phyloP scores from a whole-genome alignment of 129 eudicot species.

The Flaveria ramosissima region DNA sequence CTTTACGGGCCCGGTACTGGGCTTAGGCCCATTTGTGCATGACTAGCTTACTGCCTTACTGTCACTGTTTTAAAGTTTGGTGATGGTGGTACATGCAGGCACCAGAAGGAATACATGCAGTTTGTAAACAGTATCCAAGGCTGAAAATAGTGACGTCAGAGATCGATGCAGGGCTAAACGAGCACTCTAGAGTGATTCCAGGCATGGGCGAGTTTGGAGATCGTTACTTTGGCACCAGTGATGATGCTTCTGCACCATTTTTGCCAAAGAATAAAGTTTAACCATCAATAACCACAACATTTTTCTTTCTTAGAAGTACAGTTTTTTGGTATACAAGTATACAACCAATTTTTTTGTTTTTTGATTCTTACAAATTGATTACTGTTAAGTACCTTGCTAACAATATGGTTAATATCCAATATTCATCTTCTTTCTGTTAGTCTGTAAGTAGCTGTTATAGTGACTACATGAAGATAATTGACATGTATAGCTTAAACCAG shows the following conservation, averaged over 20 bases:
- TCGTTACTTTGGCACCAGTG: conserved; percentile 82
- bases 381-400: neutral
- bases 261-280: conserved; percentile 21
- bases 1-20: neutral
- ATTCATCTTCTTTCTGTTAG: neutral
- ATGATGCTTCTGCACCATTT: conserved; percentile 24
- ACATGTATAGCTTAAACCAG: no score
- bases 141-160: conserved; percentile 87
- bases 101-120: conserved; percentile 81
- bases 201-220: conserved; percentile 99
- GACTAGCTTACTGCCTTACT: neutral
- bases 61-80: neutral
- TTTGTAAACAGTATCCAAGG: conserved; percentile 71
- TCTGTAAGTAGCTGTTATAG: no score
- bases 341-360: neutral
- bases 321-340: conserved; percentile 10
- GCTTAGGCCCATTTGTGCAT: conserved; percentile 1
- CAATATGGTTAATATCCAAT: neutral
- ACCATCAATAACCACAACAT: neutral
- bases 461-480: no score
- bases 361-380: neutral
- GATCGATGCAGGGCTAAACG: conserved; percentile 60
- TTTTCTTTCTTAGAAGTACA: neutral
- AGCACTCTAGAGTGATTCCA: conserved; percentile 68
- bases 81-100: conserved; percentile 60